Conservation (phyloP, 148 eudicot species). For the Chenopodium berlandieri region DNA sequence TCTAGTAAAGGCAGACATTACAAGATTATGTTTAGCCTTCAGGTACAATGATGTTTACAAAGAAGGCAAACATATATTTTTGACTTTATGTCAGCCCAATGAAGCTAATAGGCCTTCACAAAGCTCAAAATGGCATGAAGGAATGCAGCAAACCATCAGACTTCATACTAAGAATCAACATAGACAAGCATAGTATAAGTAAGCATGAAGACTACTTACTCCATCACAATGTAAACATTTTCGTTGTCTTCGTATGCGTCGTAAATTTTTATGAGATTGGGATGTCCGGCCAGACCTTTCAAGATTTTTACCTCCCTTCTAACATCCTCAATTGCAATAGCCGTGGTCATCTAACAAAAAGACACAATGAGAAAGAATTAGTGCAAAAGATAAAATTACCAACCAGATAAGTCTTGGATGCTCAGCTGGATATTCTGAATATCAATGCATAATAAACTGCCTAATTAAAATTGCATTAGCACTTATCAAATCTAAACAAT, state of each 20-base stretch:
- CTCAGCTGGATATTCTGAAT: background rate
- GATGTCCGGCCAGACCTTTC: slow-evolving; percentile 80
- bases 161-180: background rate
- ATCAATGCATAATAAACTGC: background rate
- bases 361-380: slow-evolving; percentile 15
- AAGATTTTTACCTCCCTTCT: slow-evolving; percentile 91
- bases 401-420: background rate
- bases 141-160: background rate
- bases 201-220: slow-evolving; percentile 47
- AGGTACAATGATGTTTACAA: background rate
- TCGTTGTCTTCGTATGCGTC: slow-evolving; percentile 92
- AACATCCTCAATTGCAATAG: slow-evolving; percentile 95
- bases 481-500: too few species aligned
- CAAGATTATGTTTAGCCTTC: background rate
- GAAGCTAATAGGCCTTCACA: background rate
- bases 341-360: slow-evolving; percentile 79
- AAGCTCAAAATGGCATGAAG: background rate
- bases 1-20: background rate
- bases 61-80: background rate
- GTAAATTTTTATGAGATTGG: slow-evolving; percentile 67
- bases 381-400: background rate
- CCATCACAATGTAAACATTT: slow-evolving; percentile 93
- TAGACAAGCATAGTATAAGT: background rate
- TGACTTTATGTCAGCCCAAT: background rate
- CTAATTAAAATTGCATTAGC: too few species aligned